Evolutionary conservation across 1,139 yeast species (phyloP), one percentile per base, ranked within the genome.

Genomic region (Saccharomycopsis hybrid): DNA sequence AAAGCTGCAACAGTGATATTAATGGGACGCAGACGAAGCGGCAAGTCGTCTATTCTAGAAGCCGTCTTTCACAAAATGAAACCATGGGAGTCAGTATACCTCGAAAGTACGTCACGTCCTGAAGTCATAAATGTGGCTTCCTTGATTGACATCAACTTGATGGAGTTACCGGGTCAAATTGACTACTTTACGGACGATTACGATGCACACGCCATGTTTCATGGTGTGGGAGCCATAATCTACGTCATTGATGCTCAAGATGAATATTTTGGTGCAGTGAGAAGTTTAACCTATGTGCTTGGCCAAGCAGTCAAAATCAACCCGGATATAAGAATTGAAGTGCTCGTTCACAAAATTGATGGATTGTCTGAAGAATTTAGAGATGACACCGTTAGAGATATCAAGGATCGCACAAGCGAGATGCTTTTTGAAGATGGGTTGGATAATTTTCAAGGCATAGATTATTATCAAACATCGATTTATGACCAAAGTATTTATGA

Each of bases 61-160:
- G 97, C 92, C 28, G 95, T 92, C 1, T 92, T 92, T 67, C 96
- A 92, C 63, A 86, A 88, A 63, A 88, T 94, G 96, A 96, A 88
- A 62, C 97, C 98, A 1, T 70, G 90, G 54, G 97, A 92, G 61
- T 90, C 97, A 0, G 66, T 90, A 43, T 92, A 90, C 61, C 71
- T 92, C 48, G 98, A 92, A 60, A 82, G 92, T 54, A 92, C 98
- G 0, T 78, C 95, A 3, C 85, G 83, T 58, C 97, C 97, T 1
- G 85, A 95, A 11, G 76, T 84, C 28, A 92, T 85, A 58, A 85
- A 80, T 59, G 80, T 82, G 58, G 74, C 80, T 32, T 86, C 96
- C 5, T 72, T 92, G 51, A 86, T 90, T 43, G 95, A 89, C 62
- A 71, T 92, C 49, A 84, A 90, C 11, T 92, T 92, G n/a, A 87